Percentiles rank a stretch among this genome's conserved stretches.
Conservation (phyloP, 2,329 filamentous ascomycete genomes). For the Xylogone sp. region DNA sequence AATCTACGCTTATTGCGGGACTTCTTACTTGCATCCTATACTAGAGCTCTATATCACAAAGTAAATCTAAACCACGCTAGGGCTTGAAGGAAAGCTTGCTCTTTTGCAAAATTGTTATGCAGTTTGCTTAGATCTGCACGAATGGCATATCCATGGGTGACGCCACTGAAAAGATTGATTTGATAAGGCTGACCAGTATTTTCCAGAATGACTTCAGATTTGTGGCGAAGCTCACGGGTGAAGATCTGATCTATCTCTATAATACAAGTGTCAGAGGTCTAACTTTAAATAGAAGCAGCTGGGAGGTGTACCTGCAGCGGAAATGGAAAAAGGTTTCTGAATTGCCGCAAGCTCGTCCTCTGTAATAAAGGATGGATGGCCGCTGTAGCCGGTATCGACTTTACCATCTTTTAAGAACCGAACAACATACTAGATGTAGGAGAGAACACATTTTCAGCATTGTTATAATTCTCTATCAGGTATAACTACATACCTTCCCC, state of each 20-base stretch:
- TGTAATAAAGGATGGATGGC: conserved; percentile 70
- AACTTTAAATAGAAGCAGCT: background rate
- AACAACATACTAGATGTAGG: conserved; percentile 35
- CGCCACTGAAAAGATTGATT: conserved; percentile 67
- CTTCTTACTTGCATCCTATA: too few relatives aligned
- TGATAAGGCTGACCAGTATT: conserved; percentile 53
- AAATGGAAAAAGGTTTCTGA: conserved; percentile 59
- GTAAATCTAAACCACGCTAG: conserved; percentile 66
- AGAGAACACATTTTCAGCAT: background rate
- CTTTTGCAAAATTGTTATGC: conserved; percentile 63
- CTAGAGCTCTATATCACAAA: too few relatives aligned
- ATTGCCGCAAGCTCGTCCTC: conserved; percentile 62
- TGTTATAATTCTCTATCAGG: background rate
- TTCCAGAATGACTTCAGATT: conserved; percentile 55
- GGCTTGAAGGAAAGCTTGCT: conserved; percentile 73
- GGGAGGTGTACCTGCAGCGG: background rate
- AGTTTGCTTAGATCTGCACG: conserved; percentile 53
- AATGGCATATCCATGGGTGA: conserved; percentile 70
- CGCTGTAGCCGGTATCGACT: conserved; percentile 65
- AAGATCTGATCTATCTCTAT: conserved; percentile 58
- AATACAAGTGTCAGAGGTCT: background rate
- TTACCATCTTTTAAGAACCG: conserved; percentile 57
- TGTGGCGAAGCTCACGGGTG: conserved; percentile 54
- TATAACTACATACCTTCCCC: conserved; percentile 51
- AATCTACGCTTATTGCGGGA: too few relatives aligned